Percentiles rank a stretch among this genome's conserved stretches.
phyloP scores from a whole-genome alignment of 441 rosid genomes.

The Adansonia gregorii region DNA sequence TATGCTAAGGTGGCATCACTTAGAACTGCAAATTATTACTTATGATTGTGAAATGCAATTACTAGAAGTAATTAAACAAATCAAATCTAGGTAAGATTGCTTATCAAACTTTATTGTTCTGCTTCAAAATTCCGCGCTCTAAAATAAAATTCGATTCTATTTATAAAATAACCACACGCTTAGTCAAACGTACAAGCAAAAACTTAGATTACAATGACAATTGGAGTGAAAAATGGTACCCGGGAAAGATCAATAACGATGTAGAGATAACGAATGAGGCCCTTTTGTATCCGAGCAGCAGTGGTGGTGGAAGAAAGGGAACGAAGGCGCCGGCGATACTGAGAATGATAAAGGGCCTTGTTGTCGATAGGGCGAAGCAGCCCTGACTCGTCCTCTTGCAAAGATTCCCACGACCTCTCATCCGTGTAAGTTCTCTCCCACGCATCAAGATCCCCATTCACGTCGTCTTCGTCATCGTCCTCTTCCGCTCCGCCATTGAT shows the following conservation, averaged over 20 bases:
- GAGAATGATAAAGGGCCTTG: slow-evolving; percentile 71
- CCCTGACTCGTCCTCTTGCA: slow-evolving; percentile 92
- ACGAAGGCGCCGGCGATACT: slow-evolving; percentile 73
- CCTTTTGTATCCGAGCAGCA: slow-evolving; percentile 82
- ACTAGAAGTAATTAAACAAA: neutral
- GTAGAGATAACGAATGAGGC: slow-evolving; percentile 86
- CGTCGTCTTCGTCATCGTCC: slow-evolving; percentile 66
- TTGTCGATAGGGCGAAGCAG: slow-evolving; percentile 76
- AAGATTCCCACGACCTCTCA: slow-evolving; percentile 85
- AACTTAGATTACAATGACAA: neutral
- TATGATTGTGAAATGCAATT: neutral
- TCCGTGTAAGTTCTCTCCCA: slow-evolving; percentile 86
- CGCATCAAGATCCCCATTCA: slow-evolving; percentile 59
- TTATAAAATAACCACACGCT: neutral
- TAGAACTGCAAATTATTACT: neutral
- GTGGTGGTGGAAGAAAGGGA: slow-evolving; percentile 49
- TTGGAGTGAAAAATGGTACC: slow-evolving; percentile 40
- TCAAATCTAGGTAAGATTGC: neutral
- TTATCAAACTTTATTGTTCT: neutral
- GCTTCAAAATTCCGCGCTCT: neutral
- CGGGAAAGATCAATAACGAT: slow-evolving; percentile 80
- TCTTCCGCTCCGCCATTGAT: slow-evolving; percentile 53
- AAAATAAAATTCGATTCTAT: neutral
- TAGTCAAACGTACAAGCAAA: neutral
- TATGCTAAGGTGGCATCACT: neutral